phyloP scores from a whole-genome alignment of 305 asterid genomes.

The Solanum hybrid region DNA sequence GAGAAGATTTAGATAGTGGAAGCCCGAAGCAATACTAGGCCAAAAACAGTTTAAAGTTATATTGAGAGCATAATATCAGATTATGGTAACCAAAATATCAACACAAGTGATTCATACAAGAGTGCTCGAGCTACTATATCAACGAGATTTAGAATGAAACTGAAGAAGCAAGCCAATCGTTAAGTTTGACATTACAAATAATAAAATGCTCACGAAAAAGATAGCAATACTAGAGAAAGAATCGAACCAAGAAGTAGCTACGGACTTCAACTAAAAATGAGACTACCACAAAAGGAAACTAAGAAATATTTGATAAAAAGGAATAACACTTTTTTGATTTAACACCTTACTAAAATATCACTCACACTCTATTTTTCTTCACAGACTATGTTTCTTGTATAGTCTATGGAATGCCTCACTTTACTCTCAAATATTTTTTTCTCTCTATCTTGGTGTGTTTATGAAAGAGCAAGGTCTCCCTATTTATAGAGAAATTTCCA shows the following conservation, averaged over 20 bases:
- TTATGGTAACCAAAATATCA: too few species aligned
- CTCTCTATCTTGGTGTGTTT: background rate
- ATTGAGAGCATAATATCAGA: too few species aligned
- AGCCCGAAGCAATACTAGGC: too few species aligned
- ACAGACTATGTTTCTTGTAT: background rate
- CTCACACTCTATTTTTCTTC: background rate
- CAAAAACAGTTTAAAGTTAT: background rate
- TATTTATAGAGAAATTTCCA: background rate
- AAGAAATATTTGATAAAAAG: too few species aligned
- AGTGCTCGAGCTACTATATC: background rate
- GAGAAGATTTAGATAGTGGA: too few species aligned
- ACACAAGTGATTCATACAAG: background rate
- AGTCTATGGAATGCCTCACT: background rate
- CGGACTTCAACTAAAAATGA: too few species aligned
- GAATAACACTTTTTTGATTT: background rate
- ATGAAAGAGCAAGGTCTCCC: background rate
- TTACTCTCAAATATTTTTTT: background rate
- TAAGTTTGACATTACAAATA: too few species aligned
- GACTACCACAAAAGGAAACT: too few species aligned
- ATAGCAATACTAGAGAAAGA: too few species aligned
- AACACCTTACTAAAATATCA: background rate
- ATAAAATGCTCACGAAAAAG: too few species aligned
- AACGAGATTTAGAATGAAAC: background rate
- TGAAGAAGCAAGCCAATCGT: too few species aligned
- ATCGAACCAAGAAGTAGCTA: too few species aligned